Base-by-base conservation (phyloP, 2,329 filamentous ascomycete species). In the Chaetomium strumarium region DNA sequence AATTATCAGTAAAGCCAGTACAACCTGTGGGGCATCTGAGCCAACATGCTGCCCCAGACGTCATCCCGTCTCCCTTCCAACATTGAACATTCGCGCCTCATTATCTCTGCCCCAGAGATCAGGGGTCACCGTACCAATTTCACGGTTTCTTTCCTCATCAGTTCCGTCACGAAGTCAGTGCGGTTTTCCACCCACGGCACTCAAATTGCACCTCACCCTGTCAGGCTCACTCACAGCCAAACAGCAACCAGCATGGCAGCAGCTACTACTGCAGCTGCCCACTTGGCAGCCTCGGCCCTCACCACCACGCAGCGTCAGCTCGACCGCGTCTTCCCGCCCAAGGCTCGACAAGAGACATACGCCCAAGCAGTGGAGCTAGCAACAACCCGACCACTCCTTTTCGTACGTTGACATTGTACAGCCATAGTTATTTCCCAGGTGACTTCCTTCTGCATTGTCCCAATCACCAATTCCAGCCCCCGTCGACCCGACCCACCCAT, bases 381-480 rank as follows among this genome's bases (percentile, higher is more conserved):
- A 14, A 68, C 75, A 6, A 72, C 77, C 45, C 84, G 85, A 52
- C 89, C 89, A 2, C 72, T 89, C 56, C 71, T 90, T 40, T 83
- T 86, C 51, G 86, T 89, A 73, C 19, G 83, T 67, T 11, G 12
- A 13, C 34, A 10, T 36, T 12, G 33, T n/a, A 6, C 14, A 12
- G 5, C 12, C 30, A 34, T 7, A n/a, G n/a, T 7, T 17, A 20
- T 11, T 5, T 13, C 30, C 31, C n/a, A 14, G n/a, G n/a, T n/a
- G n/a, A n/a, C n/a, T n/a, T 12, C 40, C 29, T 33, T 10, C 41
- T 34, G n/a, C 34, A 17, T 10, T 7, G 33, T 44, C 17, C 7
- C 37, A 33, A 14, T 7, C 42, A 40, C 39, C 40, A 17, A 11
- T 45, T 12, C 14, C 3, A 16, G 17, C 44, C 19, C 19, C 37